A percentile compares a stretch with the other conserved stretches of the same genome.
These are phyloP conservation scores for Curvularia spicifera DNA, from an alignment of 2,329 filamentous ascomycete genomes.

Conservation along the genomic window DNA sequence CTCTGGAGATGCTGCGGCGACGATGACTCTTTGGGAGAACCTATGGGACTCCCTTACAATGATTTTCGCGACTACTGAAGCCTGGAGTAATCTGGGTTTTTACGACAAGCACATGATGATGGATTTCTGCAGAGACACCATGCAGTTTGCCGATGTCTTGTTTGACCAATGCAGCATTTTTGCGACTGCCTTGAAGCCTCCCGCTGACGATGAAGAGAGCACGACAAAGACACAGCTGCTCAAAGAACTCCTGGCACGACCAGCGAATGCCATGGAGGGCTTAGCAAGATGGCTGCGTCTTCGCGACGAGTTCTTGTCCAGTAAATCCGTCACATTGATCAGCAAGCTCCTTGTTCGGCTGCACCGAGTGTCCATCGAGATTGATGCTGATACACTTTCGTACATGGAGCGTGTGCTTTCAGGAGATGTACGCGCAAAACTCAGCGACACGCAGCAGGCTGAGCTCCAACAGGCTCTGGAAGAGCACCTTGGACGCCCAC, in stretches of 20 bases:
- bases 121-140: constrained; percentile 91
- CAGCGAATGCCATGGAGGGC: constrained; percentile 67
- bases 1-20: constrained; percentile 66
- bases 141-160: constrained; percentile 87
- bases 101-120: constrained; percentile 78
- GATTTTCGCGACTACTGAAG: constrained; percentile 82
- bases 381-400: constrained; percentile 65
- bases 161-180: constrained; percentile 87
- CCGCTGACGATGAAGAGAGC: constrained; percentile 45
- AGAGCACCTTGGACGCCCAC: constrained; percentile 52
- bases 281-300: constrained; percentile 90
- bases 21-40: constrained; percentile 81
- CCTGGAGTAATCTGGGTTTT: constrained; percentile 75
- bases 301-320: constrained; percentile 84
- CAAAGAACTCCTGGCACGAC: constrained; percentile 67
- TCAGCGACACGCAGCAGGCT: constrained; percentile 82
- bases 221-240: constrained; percentile 48
- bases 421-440: constrained; percentile 73
- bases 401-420: constrained; percentile 72
- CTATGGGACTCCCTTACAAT: constrained; percentile 83
- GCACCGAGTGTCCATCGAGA: constrained; percentile 75
- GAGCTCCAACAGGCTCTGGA: constrained; percentile 73
- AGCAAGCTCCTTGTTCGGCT: constrained; percentile 83
- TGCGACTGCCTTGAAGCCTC: constrained; percentile 68
- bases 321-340: constrained; percentile 80